Evolutionary conservation across 2,329 filamentous ascomycete genomes (phyloP).

Genomic region (Verruconis gallopava): DNA sequence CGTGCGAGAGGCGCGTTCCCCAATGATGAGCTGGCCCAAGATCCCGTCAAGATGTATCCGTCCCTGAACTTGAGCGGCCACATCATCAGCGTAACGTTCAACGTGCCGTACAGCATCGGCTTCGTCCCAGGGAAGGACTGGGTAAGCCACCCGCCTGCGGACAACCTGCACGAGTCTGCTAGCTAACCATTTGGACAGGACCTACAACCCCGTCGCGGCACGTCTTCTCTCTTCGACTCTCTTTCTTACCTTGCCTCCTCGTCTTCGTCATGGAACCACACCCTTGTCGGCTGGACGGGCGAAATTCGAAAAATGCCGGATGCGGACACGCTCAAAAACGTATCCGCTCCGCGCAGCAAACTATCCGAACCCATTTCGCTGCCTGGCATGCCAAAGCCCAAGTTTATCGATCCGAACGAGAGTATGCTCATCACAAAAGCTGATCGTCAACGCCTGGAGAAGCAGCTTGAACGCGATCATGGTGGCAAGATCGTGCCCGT

Average conservation of each 20-base stretch:
- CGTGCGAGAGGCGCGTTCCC: background rate
- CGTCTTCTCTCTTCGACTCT: constrained; percentile 84
- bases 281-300: constrained; percentile 86
- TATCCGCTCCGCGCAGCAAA: constrained; percentile 28
- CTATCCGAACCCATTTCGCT: constrained; percentile 61
- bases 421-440: constrained; percentile 50
- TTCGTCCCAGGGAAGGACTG: constrained; percentile 41
- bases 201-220: constrained; percentile 65
- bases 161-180: constrained; percentile 42
- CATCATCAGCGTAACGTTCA: constrained; percentile 51
- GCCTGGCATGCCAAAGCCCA: constrained; percentile 36
- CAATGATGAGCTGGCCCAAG: constrained; percentile 18
- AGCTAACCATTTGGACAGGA: constrained; percentile 39
- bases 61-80: constrained; percentile 46
- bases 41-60: constrained; percentile 43
- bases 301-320: constrained; percentile 40
- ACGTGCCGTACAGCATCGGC: constrained; percentile 47
- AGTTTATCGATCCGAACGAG: constrained; percentile 48
- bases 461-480: constrained; percentile 57
- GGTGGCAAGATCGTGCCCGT: constrained; percentile 74
- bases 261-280: constrained; percentile 78
- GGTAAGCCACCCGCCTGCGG: constrained; percentile 27
- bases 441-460: constrained; percentile 62
- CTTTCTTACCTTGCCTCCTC: constrained; percentile 80
- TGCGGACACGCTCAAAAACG: constrained; percentile 17